A percentile compares a stretch with the other conserved stretches of the same genome.
Conservation (phyloP, 495 filamentous ascomycete genomes). For the Rusavskia elegans region DNA sequence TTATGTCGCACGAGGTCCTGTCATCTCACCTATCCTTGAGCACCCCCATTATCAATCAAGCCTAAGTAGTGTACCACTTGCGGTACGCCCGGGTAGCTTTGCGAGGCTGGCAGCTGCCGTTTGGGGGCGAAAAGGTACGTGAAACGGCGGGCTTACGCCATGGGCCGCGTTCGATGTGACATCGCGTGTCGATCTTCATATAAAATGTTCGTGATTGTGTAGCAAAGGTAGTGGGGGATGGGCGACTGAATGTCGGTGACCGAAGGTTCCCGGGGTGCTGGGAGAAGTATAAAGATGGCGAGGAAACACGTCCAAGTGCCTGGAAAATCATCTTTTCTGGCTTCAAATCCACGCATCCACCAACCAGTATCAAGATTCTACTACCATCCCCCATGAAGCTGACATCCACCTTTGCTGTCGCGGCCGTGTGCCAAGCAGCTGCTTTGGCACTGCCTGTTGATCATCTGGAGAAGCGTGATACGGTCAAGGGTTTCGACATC, state of each 20-base stretch:
- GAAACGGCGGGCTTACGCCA: not conserved
- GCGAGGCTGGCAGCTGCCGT: not conserved
- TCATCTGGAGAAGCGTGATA: constrained; percentile 21
- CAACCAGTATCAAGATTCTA: not conserved
- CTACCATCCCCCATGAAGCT: not conserved
- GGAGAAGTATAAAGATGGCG: too few relatives aligned
- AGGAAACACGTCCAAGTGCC: too few relatives aligned
- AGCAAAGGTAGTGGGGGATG: too few relatives aligned
- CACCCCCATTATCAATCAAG: not conserved
- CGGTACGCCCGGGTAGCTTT: not conserved
- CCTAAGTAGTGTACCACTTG: not conserved
- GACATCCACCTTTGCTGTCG: not conserved
- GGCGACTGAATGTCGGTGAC: not conserved
- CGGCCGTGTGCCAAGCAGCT: not conserved
- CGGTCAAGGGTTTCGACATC: constrained; percentile 50
- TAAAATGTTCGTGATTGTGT: too few relatives aligned
- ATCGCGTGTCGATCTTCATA: not conserved
- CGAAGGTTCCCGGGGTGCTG: not conserved
- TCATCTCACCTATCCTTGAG: too few relatives aligned
- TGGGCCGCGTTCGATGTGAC: not conserved
- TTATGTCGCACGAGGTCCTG: not conserved
- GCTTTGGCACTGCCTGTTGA: constrained; percentile 8
- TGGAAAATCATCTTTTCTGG: too few relatives aligned
- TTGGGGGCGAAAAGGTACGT: not conserved
- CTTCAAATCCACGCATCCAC: not conserved